phyloP scores from a whole-genome alignment of 768 basidiomycete species.

The Nevesoporus exiguus region DNA sequence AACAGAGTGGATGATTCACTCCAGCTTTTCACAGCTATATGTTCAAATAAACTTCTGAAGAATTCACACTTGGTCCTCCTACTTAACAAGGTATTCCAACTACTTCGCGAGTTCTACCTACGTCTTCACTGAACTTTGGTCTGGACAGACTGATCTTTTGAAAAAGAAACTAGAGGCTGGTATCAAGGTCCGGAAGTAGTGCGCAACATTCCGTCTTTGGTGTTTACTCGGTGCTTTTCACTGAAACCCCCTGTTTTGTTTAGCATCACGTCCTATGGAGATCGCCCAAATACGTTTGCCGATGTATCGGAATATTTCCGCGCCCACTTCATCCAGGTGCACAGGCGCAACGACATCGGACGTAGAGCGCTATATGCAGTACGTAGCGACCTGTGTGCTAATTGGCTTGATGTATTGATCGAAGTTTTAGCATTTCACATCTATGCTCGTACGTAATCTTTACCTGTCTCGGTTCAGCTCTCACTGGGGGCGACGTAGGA shows the following conservation, averaged over 20 bases:
- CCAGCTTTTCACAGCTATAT: constrained; percentile 72
- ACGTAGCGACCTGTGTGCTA: constrained; percentile 30
- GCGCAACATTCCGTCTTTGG: constrained; percentile 31
- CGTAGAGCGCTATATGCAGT: constrained; percentile 63
- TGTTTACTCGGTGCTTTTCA: neutral
- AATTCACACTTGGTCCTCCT: constrained; percentile 71
- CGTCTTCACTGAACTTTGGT: constrained; percentile 8
- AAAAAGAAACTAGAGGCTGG: constrained; percentile 68
- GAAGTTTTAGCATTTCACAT: constrained; percentile 56
- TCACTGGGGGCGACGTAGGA: constrained; percentile 48
- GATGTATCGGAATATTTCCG: constrained; percentile 75
- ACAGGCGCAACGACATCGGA: constrained; percentile 59
- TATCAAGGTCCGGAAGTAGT: constrained; percentile 73
- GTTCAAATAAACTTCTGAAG: constrained; percentile 69
- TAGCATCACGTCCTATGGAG: constrained; percentile 76
- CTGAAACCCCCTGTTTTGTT: neutral
- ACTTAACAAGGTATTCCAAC: constrained; percentile 63
- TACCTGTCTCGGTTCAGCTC: constrained; percentile 1
- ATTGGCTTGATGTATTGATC: constrained; percentile 9
- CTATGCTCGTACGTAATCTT: constrained; percentile 53
- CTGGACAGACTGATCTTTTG: constrained; percentile 61
- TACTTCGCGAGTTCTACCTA: constrained; percentile 2
- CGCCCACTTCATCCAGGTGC: constrained; percentile 79
- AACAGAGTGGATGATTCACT: constrained; percentile 83
- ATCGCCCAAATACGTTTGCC: constrained; percentile 67